Percentiles rank a stretch among this genome's conserved stretches.
Evolutionary conservation across 164 flowering plant species (phyloP).

Genomic region (Umbilicus rupestris): DNA sequence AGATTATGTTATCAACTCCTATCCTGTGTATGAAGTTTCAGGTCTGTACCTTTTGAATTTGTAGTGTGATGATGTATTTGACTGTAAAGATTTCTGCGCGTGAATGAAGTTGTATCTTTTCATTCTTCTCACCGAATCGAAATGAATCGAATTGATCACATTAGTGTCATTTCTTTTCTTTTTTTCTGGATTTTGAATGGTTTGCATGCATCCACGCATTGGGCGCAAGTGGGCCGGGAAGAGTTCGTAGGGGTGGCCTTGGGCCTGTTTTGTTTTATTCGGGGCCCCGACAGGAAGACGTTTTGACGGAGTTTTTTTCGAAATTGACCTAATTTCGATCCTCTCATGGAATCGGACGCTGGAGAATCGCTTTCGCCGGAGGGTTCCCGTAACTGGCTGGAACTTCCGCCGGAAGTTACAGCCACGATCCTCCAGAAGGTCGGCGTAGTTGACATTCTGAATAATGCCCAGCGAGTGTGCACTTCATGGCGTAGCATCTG

Average conservation of each 20-base stretch:
- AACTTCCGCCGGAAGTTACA: not conserved
- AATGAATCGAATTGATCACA: too few species aligned
- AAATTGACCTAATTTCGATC: too few species aligned
- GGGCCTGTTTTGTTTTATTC: too few species aligned
- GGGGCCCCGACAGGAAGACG: too few species aligned
- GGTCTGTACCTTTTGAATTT: not conserved
- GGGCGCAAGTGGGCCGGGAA: too few species aligned
- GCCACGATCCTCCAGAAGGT: not conserved
- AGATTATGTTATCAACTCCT: too few species aligned
- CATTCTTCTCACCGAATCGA: too few species aligned
- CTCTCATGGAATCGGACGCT: not conserved
- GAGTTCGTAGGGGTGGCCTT: too few species aligned
- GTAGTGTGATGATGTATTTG: not conserved
- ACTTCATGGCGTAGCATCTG: not conserved
- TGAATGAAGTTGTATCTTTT: not conserved
- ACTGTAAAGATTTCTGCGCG: not conserved
- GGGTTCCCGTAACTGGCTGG: not conserved
- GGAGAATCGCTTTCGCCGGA: not conserved
- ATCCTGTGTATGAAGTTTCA: not conserved
- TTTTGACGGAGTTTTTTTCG: too few species aligned
- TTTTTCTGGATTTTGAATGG: too few species aligned
- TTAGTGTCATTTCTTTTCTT: too few species aligned
- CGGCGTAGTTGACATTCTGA: not conserved
- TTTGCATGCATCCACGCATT: too few species aligned
- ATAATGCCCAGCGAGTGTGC: constrained; percentile 1